Percentiles rank a stretch among this genome's conserved stretches.
phyloP scores from a whole-genome alignment of 352 stramenopile species.

The Globisporangium carolinianum region DNA sequence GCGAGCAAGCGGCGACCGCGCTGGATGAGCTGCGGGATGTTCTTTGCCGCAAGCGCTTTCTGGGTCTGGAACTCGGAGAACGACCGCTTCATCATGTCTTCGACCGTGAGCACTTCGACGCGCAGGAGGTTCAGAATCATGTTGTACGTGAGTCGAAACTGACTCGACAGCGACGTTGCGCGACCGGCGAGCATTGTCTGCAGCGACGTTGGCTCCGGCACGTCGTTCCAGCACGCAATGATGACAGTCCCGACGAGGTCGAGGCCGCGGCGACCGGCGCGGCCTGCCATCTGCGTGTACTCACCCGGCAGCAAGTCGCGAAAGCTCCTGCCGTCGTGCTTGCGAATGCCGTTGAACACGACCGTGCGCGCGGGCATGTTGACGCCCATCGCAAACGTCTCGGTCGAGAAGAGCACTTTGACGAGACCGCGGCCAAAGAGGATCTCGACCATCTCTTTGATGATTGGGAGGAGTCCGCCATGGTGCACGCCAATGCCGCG shows the following conservation, averaged over 20 bases:
- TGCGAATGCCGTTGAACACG: constrained; percentile 96
- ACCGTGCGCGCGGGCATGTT: constrained; percentile 98
- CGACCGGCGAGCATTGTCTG: constrained; percentile 94
- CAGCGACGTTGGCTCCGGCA: constrained; percentile 93
- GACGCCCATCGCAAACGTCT: constrained; percentile 99
- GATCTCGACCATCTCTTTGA: constrained; percentile 99
- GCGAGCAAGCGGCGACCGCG: constrained; percentile 46
- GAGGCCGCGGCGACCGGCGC: constrained; percentile 94
- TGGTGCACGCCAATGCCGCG: constrained; percentile 96
- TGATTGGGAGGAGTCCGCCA: constrained; percentile 95
- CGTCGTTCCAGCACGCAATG: constrained; percentile 96
- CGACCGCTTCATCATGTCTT: constrained; percentile 97
- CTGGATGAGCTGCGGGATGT: constrained; percentile 70
- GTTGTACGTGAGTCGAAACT: constrained; percentile 98
- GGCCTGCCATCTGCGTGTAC: constrained; percentile 97
- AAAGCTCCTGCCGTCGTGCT: constrained; percentile 95
- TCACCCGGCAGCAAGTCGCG: constrained; percentile 85
- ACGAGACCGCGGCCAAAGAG: constrained; percentile 95
- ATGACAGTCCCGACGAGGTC: constrained; percentile 97
- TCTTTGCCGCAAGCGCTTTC: constrained; percentile 71
- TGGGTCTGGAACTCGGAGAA: constrained; percentile 96
- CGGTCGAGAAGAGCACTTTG: constrained; percentile 98
- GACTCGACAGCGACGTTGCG: constrained; percentile 92
- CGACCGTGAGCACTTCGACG: constrained; percentile 82
- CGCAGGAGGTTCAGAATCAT: constrained; percentile 97